These are phyloP conservation scores for Parastagonospora nodorum DNA, from an alignment of 2,329 filamentous ascomycete genomes.

Conservation along the genomic window DNA sequence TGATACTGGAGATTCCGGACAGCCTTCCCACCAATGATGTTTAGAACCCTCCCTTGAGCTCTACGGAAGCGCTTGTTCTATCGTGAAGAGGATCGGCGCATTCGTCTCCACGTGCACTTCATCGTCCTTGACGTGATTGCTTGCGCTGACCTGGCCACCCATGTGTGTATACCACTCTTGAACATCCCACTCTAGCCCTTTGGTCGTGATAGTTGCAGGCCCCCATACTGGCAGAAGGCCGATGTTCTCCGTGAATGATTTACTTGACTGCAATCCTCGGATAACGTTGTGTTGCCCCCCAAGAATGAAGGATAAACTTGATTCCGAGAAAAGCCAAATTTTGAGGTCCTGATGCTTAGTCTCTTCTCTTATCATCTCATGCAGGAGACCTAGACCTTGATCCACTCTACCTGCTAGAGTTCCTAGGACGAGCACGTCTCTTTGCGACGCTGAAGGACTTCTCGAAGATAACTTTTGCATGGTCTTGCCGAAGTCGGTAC, in stretches of 20 bases:
- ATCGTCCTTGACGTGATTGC: constrained; percentile 54
- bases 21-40: no score
- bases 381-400: constrained; percentile 86
- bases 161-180: constrained; percentile 71
- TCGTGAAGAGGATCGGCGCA: constrained; percentile 54
- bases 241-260: constrained; percentile 74
- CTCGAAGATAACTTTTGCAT: constrained; percentile 62
- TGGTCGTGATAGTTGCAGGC: constrained; percentile 76
- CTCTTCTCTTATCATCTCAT: constrained; percentile 72
- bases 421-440: constrained; percentile 78
- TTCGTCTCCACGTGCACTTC: constrained; percentile 48
- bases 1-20: no score
- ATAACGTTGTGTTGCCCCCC: constrained; percentile 70
- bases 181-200: constrained; percentile 91
- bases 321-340: constrained; percentile 79
- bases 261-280: constrained; percentile 58
- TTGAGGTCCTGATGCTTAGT: constrained; percentile 48
- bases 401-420: constrained; percentile 90
- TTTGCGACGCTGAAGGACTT: constrained; percentile 45
- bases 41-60: not conserved
- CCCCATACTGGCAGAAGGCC: constrained; percentile 85
- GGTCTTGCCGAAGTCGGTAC: constrained; percentile 87
- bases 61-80: constrained; percentile 41
- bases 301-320: constrained; percentile 83
- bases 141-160: constrained; percentile 56